phyloP scores from a whole-genome alignment of 106 monocot species.

The Vanilla planifolia region DNA sequence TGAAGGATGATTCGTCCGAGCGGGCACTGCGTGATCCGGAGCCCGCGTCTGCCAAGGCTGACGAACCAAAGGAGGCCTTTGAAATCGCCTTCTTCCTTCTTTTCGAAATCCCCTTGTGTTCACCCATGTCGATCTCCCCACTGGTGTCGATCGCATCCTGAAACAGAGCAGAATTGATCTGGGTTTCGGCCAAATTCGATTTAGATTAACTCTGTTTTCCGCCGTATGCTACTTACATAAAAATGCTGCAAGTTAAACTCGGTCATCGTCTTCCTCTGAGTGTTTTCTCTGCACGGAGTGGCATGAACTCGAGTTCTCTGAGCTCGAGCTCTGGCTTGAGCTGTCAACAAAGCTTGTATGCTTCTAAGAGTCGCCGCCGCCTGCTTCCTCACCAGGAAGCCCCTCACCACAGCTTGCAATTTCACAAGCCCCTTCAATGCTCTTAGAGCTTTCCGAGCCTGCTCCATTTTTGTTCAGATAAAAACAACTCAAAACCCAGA shows the following conservation, averaged over 20 bases:
- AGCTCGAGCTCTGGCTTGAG: slow-evolving; percentile 34
- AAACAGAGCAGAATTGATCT: too few relatives aligned
- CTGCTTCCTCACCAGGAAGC: slow-evolving; percentile 39
- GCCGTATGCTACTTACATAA: slow-evolving; percentile 35
- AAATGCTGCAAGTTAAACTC: slow-evolving; percentile 17
- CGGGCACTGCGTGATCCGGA: slow-evolving; percentile 7
- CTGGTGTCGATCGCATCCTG: slow-evolving; percentile 25
- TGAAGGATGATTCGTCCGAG: slow-evolving; percentile 7
- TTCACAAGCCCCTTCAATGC: slow-evolving; percentile 51
- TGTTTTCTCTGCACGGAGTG: slow-evolving; percentile 7
- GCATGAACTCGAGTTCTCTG: slow-evolving; percentile 17
- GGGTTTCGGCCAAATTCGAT: too few relatives aligned
- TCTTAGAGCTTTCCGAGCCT: slow-evolving; percentile 46
- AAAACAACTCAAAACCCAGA: too few relatives aligned
- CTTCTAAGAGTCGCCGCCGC: slow-evolving; percentile 32
- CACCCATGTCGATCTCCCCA: slow-evolving; percentile 28
- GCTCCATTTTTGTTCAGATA: too few relatives aligned
- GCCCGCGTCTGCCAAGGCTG: not conserved
- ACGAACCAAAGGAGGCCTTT: not conserved
- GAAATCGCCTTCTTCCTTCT: slow-evolving; percentile 13
- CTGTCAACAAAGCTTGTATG: slow-evolving; percentile 45
- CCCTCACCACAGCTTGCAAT: slow-evolving; percentile 41
- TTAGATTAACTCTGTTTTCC: too few relatives aligned
- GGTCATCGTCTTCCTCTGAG: slow-evolving; percentile 15
- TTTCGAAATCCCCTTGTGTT: slow-evolving; percentile 21